Conservation (phyloP, 768 basidiomycete species). For the Boletales sp. region DNA sequence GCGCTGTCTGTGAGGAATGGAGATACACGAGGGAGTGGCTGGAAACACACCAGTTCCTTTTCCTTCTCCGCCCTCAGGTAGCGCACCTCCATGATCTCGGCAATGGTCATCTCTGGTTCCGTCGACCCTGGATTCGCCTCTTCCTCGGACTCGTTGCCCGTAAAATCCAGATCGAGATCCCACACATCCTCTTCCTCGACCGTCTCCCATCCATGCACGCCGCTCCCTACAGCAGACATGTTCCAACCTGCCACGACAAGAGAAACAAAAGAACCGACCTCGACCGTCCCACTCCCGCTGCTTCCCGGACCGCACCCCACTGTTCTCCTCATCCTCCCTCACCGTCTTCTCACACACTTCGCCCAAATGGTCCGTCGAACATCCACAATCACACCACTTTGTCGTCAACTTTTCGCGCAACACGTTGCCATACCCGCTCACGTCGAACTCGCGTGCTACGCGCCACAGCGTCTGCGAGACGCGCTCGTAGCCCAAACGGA, state of each 20-base stretch:
- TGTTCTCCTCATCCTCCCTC: conserved; percentile 64
- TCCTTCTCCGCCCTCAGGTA: conserved; percentile 67
- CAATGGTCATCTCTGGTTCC: conserved; percentile 53
- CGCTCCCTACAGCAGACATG: conserved; percentile 37
- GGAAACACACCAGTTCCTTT: conserved; percentile 56
- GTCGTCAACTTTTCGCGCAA: conserved; percentile 67
- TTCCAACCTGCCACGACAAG: background rate
- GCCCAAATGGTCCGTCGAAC: conserved; percentile 73
- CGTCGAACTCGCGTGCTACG: conserved; percentile 68
- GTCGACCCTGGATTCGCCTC: conserved; percentile 37
- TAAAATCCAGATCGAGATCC: conserved; percentile 69
- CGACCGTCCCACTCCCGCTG: conserved; percentile 76
- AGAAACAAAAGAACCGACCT: conserved; percentile 31
- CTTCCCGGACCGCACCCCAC: conserved; percentile 56
- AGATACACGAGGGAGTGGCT: background rate
- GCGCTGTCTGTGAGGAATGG: conserved; percentile 7
- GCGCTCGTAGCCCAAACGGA: conserved; percentile 63
- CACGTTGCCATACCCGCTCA: conserved; percentile 66
- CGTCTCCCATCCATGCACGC: conserved; percentile 71
- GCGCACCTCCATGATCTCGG: conserved; percentile 72
- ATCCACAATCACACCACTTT: conserved; percentile 82
- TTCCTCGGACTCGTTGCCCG: conserved; percentile 50
- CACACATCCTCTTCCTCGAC: conserved; percentile 75
- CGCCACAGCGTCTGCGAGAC: conserved; percentile 64
- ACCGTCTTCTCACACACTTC: conserved; percentile 76